A percentile compares a stretch with the other conserved stretches of the same genome.
Evolutionary conservation across 345 rosid species (phyloP).

Genomic region (Dipteronia sinensis): DNA sequence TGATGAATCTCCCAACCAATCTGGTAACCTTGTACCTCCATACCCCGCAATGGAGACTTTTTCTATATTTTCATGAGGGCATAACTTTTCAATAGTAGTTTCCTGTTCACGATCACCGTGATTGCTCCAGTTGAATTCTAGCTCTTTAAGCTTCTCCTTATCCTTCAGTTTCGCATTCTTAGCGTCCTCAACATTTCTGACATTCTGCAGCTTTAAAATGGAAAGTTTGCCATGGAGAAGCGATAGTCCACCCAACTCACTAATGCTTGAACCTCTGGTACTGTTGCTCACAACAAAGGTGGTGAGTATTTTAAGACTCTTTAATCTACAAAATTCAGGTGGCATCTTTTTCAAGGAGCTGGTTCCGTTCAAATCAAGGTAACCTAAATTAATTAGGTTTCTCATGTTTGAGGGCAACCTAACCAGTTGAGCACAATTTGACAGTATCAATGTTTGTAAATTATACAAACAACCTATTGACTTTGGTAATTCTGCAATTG

Average conservation of each 20-base stretch:
- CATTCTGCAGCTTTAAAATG: conserved; percentile 34
- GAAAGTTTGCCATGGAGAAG: conserved; percentile 33
- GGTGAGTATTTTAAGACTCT: conserved; percentile 30
- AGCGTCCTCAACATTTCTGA: conserved; percentile 29
- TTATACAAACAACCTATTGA: conserved; percentile 29
- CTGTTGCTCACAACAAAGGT: conserved; percentile 26
- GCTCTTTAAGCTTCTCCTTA: conserved; percentile 31
- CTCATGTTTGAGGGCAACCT: conserved; percentile 34
- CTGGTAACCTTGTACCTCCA: conserved; percentile 35
- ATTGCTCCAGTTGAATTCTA: conserved; percentile 32
- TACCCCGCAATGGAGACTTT: conserved; percentile 30
- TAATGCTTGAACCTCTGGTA: conserved; percentile 24
- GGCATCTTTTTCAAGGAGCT: conserved; percentile 36
- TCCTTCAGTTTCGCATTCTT: conserved; percentile 29
- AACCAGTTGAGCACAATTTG: conserved; percentile 26
- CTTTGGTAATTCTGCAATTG: conserved; percentile 30
- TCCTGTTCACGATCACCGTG: conserved; percentile 12
- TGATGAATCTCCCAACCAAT: conserved; percentile 34
- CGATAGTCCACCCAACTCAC: conserved; percentile 31
- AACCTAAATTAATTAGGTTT: conserved; percentile 35
- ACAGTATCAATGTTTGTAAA: conserved; percentile 40
- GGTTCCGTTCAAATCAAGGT: conserved; percentile 37
- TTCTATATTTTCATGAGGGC: conserved; percentile 32
- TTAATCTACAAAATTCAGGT: conserved; percentile 29
- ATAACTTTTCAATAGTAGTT: conserved; percentile 33